Base-by-base conservation (phyloP, 1,139 yeast genomes). In the Debaryomyces udenii region DNA sequence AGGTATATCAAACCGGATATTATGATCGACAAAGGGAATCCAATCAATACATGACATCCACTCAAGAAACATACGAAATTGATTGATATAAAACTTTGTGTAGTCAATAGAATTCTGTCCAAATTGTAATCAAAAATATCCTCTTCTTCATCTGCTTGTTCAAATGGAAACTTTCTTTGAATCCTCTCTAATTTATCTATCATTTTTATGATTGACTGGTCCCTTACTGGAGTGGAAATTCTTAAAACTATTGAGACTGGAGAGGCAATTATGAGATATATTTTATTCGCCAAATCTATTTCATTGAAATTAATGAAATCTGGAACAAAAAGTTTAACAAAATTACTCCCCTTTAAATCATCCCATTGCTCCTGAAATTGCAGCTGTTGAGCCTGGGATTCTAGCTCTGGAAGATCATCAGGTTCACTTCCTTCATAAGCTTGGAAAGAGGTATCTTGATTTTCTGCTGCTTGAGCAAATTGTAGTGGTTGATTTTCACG, bases 161-260 rank as follows among this genome's bases (percentile, higher is more conserved):
- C 27, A 30, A 18, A 33, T n/a, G 36, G 26, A 20, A 32, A 32
- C 15, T 37, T 24, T 14, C 35, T 17, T 23, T 18, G 20, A 3
- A 26, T 26, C 22, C 29, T 42, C 23, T 33, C 37, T 33, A 31
- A 33, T 9, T 23, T 14, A 6, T 42, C 34, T 4, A 52, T 27
- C 15, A 37, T n/a, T 15, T 33, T 20, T 3, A 56, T 42, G 4
- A 48, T 38, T 0, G 50, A 26, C 23, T 57, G 55, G 30, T 64
- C 65, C 31, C 68, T 42, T 1, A 78, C 81, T 0, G 86, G 86
- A 1, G 74, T 65, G 0, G 83, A 69, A 3, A 76, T 30, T 15
- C 78, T 64, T 13, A 80, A 59, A 3, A 76, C 33, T 1, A 76
- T 45, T 1, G 74, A 64, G 1, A 77, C 57, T 1, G 83, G 83